phyloP scores from a whole-genome alignment of 441 rosid species.

The Biscutella laevigata region DNA sequence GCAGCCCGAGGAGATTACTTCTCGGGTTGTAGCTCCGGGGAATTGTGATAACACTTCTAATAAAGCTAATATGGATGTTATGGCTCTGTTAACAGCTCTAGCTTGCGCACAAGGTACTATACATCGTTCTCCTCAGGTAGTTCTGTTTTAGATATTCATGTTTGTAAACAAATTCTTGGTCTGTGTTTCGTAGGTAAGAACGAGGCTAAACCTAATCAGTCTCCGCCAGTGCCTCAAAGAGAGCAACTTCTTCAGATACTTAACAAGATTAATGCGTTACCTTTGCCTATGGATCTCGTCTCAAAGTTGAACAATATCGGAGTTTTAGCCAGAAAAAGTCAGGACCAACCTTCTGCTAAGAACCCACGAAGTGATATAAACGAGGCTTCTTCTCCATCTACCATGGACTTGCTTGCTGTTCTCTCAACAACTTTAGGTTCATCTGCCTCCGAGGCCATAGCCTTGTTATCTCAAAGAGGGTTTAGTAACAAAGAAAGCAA shows the following conservation, averaged over 20 bases:
- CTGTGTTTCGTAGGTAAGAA: constrained; percentile 36
- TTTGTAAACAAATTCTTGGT: background rate
- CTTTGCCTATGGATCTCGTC: constrained; percentile 56
- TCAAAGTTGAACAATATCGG: constrained; percentile 45
- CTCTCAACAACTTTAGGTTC: constrained; percentile 59
- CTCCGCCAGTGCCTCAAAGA: constrained; percentile 36
- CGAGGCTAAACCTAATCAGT: constrained; percentile 30
- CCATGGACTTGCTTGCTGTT: constrained; percentile 64
- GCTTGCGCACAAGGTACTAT: constrained; percentile 54
- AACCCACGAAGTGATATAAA: constrained; percentile 33
- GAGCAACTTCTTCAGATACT: constrained; percentile 67
- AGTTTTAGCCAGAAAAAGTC: constrained; percentile 34
- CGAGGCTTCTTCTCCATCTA: constrained; percentile 41
- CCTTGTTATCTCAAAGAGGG: constrained; percentile 44
- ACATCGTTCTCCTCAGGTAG: constrained; percentile 7
- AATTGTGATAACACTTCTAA: constrained; percentile 28
- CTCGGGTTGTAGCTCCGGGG: constrained; percentile 35
- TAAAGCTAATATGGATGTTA: constrained; percentile 41
- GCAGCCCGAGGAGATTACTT: constrained; percentile 55
- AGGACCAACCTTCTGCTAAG: constrained; percentile 28
- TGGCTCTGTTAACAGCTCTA: constrained; percentile 53
- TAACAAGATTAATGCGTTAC: constrained; percentile 67
- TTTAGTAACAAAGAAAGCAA: constrained; percentile 43
- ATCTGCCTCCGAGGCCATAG: constrained; percentile 47
- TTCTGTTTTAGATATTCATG: constrained; percentile 11